Evolutionary conservation across 495 filamentous ascomycete species (phyloP).

Genomic region (Achaetomiella virescens): DNA sequence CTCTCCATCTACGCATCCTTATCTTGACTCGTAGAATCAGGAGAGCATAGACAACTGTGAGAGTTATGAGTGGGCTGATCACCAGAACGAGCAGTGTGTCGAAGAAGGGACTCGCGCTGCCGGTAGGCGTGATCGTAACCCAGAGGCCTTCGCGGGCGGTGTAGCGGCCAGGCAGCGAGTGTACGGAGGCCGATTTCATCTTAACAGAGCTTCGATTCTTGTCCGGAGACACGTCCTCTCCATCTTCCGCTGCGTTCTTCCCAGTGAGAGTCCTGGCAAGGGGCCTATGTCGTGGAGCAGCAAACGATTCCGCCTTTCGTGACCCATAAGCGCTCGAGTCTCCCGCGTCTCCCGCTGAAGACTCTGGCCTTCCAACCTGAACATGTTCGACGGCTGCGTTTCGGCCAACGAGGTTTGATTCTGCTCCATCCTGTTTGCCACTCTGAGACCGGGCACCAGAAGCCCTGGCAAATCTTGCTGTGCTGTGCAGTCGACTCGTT

Average conservation of each 20-base stretch:
- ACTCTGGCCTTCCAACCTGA: slow-evolving; percentile 61
- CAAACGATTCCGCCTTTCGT: slow-evolving; percentile 18
- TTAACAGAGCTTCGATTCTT: background rate
- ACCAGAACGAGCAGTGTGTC: slow-evolving; percentile 92
- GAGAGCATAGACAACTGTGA: slow-evolving; percentile 88
- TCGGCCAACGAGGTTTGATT: slow-evolving; percentile 62
- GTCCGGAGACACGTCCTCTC: slow-evolving; percentile 15
- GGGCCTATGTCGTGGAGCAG: slow-evolving; percentile 26
- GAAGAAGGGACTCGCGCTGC: slow-evolving; percentile 88
- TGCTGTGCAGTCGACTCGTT: slow-evolving; percentile 68
- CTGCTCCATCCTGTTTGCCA: slow-evolving; percentile 88
- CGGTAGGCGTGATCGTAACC: slow-evolving; percentile 90
- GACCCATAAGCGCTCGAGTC: slow-evolving; percentile 21
- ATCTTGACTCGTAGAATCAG: slow-evolving; percentile 84
- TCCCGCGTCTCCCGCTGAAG: slow-evolving; percentile 33
- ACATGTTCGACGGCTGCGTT: slow-evolving; percentile 15
- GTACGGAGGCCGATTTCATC: slow-evolving; percentile 6
- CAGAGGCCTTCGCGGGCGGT: slow-evolving; percentile 74
- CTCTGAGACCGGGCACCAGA: slow-evolving; percentile 74
- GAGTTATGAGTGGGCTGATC: slow-evolving; percentile 82
- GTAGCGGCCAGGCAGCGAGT: slow-evolving; percentile 22
- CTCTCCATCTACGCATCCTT: slow-evolving; percentile 84
- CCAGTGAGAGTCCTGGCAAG: slow-evolving; percentile 46
- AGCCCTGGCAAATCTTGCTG: slow-evolving; percentile 21
- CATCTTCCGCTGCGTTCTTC: slow-evolving; percentile 30